Conservation (phyloP, 441 rosid species). For the Jatropha podagrica region DNA sequence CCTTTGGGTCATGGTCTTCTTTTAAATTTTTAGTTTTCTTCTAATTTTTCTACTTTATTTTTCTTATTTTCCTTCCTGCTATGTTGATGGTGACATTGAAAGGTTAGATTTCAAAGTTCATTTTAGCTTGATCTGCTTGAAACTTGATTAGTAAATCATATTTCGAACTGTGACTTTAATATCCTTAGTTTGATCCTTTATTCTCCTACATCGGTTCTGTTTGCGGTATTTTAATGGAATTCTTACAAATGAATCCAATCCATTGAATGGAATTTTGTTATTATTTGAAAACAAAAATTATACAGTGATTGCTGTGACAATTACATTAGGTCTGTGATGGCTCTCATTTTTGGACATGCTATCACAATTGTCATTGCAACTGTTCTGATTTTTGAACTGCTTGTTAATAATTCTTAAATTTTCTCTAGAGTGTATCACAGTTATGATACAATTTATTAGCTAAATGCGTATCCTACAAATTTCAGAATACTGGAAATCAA, state of each 20-base stretch:
- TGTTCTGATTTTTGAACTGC: background rate
- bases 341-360: background rate
- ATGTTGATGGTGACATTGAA: background rate
- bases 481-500: background rate
- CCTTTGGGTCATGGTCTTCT: background rate
- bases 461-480: background rate
- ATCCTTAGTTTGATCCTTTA: background rate
- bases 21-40: background rate
- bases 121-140: background rate
- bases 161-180: background rate
- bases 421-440: background rate
- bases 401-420: background rate
- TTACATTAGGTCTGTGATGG: background rate
- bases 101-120: background rate
- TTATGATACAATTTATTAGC: background rate
- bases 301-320: background rate
- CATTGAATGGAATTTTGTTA: background rate
- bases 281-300: background rate
- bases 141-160: background rate
- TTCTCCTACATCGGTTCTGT: background rate
- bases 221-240: background rate
- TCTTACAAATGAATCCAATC: background rate
- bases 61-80: background rate
- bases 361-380: background rate
- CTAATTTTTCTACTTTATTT: background rate